phyloP scores from a whole-genome alignment of 257 asterid genomes.

The Capsicum chinense region DNA sequence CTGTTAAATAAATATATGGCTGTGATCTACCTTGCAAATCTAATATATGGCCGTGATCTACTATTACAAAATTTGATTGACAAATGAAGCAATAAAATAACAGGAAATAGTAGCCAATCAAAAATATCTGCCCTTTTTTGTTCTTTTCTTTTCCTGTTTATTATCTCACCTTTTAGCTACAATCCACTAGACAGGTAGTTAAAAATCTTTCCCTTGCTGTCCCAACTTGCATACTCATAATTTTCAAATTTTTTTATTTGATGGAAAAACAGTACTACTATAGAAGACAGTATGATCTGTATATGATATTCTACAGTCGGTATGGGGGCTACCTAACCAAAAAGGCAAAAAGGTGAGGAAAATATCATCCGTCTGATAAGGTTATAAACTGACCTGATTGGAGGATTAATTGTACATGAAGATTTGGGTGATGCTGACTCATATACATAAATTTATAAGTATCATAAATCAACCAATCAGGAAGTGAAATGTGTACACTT shows the following conservation, averaged over 20 bases:
- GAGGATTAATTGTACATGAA: slow-evolving; percentile 12
- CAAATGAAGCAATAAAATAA: background rate
- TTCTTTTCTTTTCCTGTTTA: background rate
- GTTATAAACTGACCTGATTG: background rate
- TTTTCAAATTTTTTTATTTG: background rate
- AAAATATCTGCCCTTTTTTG: background rate
- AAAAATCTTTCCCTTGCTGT: background rate
- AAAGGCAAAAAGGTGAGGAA: slow-evolving; percentile 11
- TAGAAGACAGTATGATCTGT: background rate
- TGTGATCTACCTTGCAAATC: background rate
- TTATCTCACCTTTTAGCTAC: background rate
- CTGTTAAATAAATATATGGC: background rate
- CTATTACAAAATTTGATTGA: background rate
- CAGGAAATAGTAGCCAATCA: background rate
- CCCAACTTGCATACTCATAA: slow-evolving; percentile 9
- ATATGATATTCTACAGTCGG: background rate
- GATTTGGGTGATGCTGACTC: slow-evolving; percentile 7
- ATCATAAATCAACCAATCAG: background rate
- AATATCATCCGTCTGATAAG: slow-evolving; percentile 23
- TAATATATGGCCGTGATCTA: background rate
- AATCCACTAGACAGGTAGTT: slow-evolving; percentile 8
- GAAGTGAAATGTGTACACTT: background rate
- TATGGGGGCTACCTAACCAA: slow-evolving; percentile 4
- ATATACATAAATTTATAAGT: background rate
- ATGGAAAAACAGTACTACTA: background rate